Conservation (phyloP, 2,329 filamentous ascomycete species). For the Didymella sp. region DNA sequence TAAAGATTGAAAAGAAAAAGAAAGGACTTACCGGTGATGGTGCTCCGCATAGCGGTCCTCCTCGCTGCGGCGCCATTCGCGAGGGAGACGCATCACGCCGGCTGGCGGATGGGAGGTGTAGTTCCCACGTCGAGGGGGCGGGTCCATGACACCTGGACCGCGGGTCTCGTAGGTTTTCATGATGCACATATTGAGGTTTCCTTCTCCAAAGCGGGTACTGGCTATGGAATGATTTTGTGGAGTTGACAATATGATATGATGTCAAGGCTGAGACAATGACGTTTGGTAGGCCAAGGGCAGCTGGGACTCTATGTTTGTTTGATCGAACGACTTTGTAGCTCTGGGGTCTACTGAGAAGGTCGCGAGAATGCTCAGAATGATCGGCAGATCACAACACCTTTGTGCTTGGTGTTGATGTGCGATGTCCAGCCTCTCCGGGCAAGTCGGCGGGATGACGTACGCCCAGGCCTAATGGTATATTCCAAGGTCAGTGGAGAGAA, state of each 20-base stretch:
- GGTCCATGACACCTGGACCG: slow-evolving; percentile 38
- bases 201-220: not conserved
- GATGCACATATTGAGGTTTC: slow-evolving; percentile 40
- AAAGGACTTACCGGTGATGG: not conserved
- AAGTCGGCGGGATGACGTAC: slow-evolving; percentile 17
- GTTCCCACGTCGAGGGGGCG: slow-evolving; percentile 40
- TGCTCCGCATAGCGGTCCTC: slow-evolving; percentile 25
- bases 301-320: not conserved
- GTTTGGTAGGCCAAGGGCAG: not conserved
- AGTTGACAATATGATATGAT: not conserved
- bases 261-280: not conserved
- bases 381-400: slow-evolving; percentile 4
- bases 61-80: slow-evolving; percentile 41
- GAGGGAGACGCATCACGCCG: slow-evolving; percentile 43
- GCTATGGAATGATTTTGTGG: not conserved
- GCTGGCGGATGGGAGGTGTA: slow-evolving; percentile 45
- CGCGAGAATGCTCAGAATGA: not conserved
- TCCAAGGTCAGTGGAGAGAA: not conserved
- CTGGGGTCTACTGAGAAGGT: not conserved
- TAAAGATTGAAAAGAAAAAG: not conserved
- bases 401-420: slow-evolving; percentile 17
- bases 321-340: not conserved
- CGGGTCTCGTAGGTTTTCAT: slow-evolving; percentile 41
- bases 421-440: not conserved
- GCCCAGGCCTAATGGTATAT: slow-evolving; percentile 2